A percentile compares a stretch with the other conserved stretches of the same genome.
Evolutionary conservation across 1,139 yeast species (phyloP).

Genomic region (Taphrina sp.): DNA sequence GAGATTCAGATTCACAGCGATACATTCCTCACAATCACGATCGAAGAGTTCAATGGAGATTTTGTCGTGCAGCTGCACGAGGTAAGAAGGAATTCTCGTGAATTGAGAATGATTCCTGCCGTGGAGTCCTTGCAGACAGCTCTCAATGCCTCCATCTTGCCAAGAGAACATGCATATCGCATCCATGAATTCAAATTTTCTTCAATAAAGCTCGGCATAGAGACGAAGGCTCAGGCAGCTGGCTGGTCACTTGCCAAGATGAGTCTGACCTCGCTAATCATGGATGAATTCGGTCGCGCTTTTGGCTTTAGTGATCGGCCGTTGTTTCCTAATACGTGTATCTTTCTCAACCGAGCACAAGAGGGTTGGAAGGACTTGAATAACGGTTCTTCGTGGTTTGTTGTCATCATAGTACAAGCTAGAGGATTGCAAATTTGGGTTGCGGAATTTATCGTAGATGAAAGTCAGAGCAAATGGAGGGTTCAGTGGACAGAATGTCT

Average conservation of each 20-base stretch:
- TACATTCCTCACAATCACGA: neutral
- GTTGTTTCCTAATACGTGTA: constrained; percentile 8
- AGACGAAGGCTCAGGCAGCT: constrained; percentile 14
- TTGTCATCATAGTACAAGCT: constrained; percentile 9
- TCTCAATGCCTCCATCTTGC: neutral
- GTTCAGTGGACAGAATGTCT: constrained; percentile 10
- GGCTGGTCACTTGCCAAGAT: constrained; percentile 19
- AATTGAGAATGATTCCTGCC: neutral
- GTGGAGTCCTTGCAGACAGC: neutral
- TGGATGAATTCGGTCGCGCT: constrained; percentile 29
- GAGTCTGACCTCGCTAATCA: constrained; percentile 12
- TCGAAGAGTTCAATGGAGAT: constrained; percentile 11
- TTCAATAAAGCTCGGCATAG: constrained; percentile 12
- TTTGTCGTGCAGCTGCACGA: neutral
- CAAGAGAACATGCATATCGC: constrained; percentile 2
- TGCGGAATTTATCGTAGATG: constrained; percentile 8
- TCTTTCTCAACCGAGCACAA: constrained; percentile 24
- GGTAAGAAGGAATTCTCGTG: neutral
- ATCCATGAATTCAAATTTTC: constrained; percentile 19
- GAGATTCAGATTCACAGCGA: neutral
- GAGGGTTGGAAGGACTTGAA: constrained; percentile 30
- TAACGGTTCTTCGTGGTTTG: constrained; percentile 25
- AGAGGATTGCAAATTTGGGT: neutral
- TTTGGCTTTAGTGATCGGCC: constrained; percentile 13
- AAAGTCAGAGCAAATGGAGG: constrained; percentile 3